Base-by-base conservation (phyloP, 202 grass and related monocot species). In the Schoenoplectus triqueter region DNA sequence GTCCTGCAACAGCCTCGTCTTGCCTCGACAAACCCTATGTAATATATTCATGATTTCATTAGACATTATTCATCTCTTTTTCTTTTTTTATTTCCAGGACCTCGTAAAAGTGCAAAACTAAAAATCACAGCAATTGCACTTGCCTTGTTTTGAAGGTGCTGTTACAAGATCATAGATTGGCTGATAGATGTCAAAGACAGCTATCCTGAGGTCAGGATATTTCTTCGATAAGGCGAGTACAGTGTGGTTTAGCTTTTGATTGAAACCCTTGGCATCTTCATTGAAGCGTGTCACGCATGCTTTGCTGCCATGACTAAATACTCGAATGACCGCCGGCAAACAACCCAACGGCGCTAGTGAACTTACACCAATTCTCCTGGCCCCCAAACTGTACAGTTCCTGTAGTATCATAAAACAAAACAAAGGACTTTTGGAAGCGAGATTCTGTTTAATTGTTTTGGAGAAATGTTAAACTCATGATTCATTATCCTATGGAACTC, bases 341-440 rank as follows among this genome's bases (percentile, higher is more conserved):
- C 95, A 97, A 44, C 95, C 95, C 20, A 97, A 50, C 17, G 92
- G 95, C 14, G 95, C 79, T 86, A 97, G 39, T 7, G 89, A 84
- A 19, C 89, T 92, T 39, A 97, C 92, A 0, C 92, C 95, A 2
- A 97, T 89, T 87, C 73, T 89, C 18, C 92, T 89, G 8, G 92
- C 92, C 6, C 95, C 95, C n/a, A 95, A 71, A 45, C 18, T 68
- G 9, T 95, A 92, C 70, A 95, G 7, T 44, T 86, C 66, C 91
- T 95, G 70, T 73, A 19, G 2, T 13, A 11, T 47, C 42, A 18
- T 51, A 2, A 52, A 59, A 20, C 42, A 18, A 22, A 2, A 52
- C 51, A 20, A 55, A 13, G 14, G 2, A 22, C 2, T 6, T 52
- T 31, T 21, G 3, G 20, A 7, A 74, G 45, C 13, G 14, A n/a